Base-by-base conservation (phyloP, 2,329 filamentous ascomycete genomes). In the Colletotrichum karsti region DNA sequence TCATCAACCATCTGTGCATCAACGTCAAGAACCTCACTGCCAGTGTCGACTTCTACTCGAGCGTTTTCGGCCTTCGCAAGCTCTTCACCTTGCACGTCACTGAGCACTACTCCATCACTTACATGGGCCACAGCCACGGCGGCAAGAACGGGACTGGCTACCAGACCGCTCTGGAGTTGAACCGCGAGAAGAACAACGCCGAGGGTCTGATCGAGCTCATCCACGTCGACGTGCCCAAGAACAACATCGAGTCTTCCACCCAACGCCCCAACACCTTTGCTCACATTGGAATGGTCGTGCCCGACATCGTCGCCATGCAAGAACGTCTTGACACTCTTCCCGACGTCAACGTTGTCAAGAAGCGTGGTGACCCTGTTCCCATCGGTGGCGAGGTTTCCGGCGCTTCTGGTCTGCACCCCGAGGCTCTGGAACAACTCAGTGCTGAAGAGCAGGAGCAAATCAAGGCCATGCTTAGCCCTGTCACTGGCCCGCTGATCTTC, bases 111-210 rank as follows among this genome's bases (percentile, higher is more conserved):
- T 74, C 73, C 24, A 71, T 80, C 65, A 76, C 75, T 44, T 81
- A 81, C 70, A 73, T 81, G 71, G 77, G 73, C 41, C 76, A 80
- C 63, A 71, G 74, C 28, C 76, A 78, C 42, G 79, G 77, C 57
- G 78, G 79, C n/a, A 73, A 73, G 46, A 81, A 79, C 67, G 79
- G 79, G 22, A 78, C 75, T 5, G 79, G 76, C 10, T 80, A 75
- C 61, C 78, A 80, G 70, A 79, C 76, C 2, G 73, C 74, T 18
- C 71, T 58, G 6, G 77, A 80, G 67, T 70, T 80, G 46, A 56
- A 69, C 20, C 71, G 74, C 7, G 72, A 79, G 42, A 80, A 81
- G 74, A 78, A 76, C 69, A 79, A 78, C 55, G 66, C 70, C 9
- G 72, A 73, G 28, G 78, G 78, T 2, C 61, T 80, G 28, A 54